These are phyloP conservation scores for Sporisorium scitamineum DNA, from an alignment of 1,284 basidiomycete genomes.

Conservation along the genomic window DNA sequence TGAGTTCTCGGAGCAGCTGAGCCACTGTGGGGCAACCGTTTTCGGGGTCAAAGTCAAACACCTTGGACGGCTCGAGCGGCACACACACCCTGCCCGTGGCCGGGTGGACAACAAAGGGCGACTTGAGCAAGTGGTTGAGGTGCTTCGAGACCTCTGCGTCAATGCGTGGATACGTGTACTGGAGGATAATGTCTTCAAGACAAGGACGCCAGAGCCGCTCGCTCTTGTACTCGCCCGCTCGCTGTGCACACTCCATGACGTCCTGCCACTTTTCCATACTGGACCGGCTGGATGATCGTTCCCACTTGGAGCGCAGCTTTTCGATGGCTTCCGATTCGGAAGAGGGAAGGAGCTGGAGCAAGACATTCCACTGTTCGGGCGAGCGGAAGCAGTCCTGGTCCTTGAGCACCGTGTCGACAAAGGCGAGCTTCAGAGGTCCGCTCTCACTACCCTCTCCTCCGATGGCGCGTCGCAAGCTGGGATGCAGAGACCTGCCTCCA, in stretches of 20 bases:
- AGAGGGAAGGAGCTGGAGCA: slow-evolving; percentile 80
- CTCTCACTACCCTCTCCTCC: slow-evolving; percentile 67
- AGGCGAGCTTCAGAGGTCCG: slow-evolving; percentile 74
- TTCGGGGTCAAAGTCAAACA: slow-evolving; percentile 88
- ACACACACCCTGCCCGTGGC: slow-evolving; percentile 96
- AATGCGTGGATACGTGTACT: slow-evolving; percentile 95
- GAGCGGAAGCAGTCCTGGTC: slow-evolving; percentile 89
- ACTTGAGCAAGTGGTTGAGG: slow-evolving; percentile 96
- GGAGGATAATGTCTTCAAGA: slow-evolving; percentile 85
- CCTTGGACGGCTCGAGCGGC: slow-evolving; percentile 81
- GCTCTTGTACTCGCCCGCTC: slow-evolving; percentile 64
- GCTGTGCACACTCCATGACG: slow-evolving; percentile 70
- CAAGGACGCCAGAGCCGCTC: slow-evolving; percentile 60
- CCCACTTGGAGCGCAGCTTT: slow-evolving; percentile 76
- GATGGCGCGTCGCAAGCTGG: slow-evolving; percentile 63
- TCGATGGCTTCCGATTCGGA: slow-evolving; percentile 57
- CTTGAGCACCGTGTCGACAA: slow-evolving; percentile 79
- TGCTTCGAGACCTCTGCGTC: slow-evolving; percentile 98
- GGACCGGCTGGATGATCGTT: slow-evolving; percentile 72
- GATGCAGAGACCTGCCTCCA: slow-evolving; percentile 74
- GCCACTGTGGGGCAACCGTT: slow-evolving; percentile 83
- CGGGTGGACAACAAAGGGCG: slow-evolving; percentile 96
- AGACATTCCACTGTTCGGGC: slow-evolving; percentile 79
- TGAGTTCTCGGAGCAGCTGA: slow-evolving; percentile 83
- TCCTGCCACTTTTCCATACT: slow-evolving; percentile 82